A percentile compares a stretch with the other conserved stretches of the same genome.
phyloP scores from a whole-genome alignment of 1,139 yeast genomes.

The Pneumocystis jirovecii region DNA sequence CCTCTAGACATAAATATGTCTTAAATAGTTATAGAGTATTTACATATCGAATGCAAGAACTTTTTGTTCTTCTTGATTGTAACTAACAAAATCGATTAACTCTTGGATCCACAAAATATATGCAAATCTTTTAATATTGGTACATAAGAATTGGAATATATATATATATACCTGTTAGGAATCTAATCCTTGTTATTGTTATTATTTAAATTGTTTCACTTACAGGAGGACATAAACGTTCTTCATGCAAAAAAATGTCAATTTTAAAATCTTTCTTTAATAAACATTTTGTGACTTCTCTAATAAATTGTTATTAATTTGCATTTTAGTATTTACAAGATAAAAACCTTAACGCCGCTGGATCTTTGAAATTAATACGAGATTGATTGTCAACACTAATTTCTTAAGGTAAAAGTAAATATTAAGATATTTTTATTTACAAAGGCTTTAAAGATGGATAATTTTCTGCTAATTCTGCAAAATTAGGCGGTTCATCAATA shows the following conservation, averaged over 20 bases:
- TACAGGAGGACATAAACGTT: constrained; percentile 17
- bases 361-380: constrained; percentile 13
- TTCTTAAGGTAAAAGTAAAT: background rate
- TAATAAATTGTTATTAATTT: background rate
- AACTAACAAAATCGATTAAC: constrained; percentile 9
- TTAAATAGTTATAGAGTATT: background rate
- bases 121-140: constrained; percentile 15
- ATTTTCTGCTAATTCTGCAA: constrained; percentile 1
- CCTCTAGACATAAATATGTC: constrained; percentile 10
- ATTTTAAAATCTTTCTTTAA: constrained; percentile 14
- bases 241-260: constrained; percentile 10
- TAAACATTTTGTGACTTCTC: constrained; percentile 14
- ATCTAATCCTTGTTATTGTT: background rate
- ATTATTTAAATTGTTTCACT: background rate
- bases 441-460: constrained; percentile 4
- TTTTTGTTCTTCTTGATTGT: background rate
- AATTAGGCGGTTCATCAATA: constrained; percentile 6
- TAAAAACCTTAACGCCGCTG: constrained; percentile 13
- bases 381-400: constrained; percentile 1
- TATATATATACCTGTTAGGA: background rate
- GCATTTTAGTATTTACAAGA: background rate
- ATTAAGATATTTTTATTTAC: constrained; percentile 1
- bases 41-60: constrained; percentile 14
- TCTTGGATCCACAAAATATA: constrained; percentile 17
- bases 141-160: background rate